These are phyloP conservation scores for Fusarium beomiforme DNA, from an alignment of 2,329 filamentous ascomycete genomes.

Conservation along the genomic window DNA sequence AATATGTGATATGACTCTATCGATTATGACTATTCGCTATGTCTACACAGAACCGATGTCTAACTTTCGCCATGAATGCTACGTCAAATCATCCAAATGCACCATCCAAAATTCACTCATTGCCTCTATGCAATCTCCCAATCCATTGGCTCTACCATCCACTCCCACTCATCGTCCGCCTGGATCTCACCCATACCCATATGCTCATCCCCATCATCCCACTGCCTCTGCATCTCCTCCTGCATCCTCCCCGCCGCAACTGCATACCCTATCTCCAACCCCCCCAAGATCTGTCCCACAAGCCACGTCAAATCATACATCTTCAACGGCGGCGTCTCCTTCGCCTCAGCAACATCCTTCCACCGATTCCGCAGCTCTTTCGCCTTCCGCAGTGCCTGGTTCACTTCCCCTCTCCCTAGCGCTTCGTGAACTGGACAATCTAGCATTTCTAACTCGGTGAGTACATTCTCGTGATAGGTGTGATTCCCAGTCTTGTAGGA, in stretches of 20 bases:
- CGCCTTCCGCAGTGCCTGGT: slow-evolving; percentile 68
- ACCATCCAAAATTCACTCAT: background rate
- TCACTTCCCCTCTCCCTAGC: slow-evolving; percentile 65
- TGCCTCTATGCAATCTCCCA: slow-evolving; percentile 45
- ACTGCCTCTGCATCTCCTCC: slow-evolving; percentile 53
- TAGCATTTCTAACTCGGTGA: slow-evolving; percentile 67
- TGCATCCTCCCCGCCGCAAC: slow-evolving; percentile 60
- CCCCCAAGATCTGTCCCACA: slow-evolving; percentile 64
- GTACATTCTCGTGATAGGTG: slow-evolving; percentile 75
- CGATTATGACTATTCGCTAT: background rate
- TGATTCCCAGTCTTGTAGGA: slow-evolving; percentile 48
- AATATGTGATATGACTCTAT: background rate
- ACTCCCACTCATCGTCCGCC: slow-evolving; percentile 48
- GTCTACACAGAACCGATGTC: background rate
- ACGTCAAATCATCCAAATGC: background rate
- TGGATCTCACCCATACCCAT: slow-evolving; percentile 17
- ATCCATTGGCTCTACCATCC: slow-evolving; percentile 55
- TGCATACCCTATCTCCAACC: slow-evolving; percentile 66
- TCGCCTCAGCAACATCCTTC: slow-evolving; percentile 71
- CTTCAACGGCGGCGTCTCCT: slow-evolving; percentile 56
- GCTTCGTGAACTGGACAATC: slow-evolving; percentile 65
- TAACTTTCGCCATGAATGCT: background rate
- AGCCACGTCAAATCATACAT: slow-evolving; percentile 72
- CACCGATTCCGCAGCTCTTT: slow-evolving; percentile 78
- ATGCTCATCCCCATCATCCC: slow-evolving; percentile 12